These are phyloP conservation scores for Clonostachys rhizophaga DNA, from an alignment of 2,329 filamentous ascomycete genomes.

Conservation along the genomic window DNA sequence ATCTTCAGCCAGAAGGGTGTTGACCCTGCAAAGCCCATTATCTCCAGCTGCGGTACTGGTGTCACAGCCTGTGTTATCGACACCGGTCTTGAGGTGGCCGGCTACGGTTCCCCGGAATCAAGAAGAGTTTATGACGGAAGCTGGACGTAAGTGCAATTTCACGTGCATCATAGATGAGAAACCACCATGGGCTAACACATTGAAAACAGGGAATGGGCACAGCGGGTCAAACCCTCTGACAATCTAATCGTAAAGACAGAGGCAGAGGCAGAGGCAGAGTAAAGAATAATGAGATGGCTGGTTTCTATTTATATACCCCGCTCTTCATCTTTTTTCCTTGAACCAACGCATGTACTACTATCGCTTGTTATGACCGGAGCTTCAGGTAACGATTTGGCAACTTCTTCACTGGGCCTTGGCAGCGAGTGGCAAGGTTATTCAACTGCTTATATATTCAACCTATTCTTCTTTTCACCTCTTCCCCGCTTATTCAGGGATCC, in stretches of 20 bases:
- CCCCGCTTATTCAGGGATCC: too few species aligned
- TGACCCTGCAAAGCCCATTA: constrained; percentile 73
- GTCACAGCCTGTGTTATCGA: constrained; percentile 92
- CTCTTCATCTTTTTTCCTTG: too few species aligned
- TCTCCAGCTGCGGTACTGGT: constrained; percentile 87
- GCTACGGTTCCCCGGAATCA: constrained; percentile 61
- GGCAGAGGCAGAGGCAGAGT: constrained; percentile 7
- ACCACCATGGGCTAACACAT: constrained; percentile 15
- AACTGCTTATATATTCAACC: too few species aligned
- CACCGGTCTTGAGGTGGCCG: constrained; percentile 75
- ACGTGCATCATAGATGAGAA: not conserved
- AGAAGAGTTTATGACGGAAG: constrained; percentile 90
- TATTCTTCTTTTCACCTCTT: too few species aligned
- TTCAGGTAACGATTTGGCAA: too few species aligned
- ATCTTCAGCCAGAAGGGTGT: constrained; percentile 79
- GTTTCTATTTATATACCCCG: too few species aligned
- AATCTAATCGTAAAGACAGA: constrained; percentile 55
- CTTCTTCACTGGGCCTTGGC: too few species aligned
- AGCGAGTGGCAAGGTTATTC: too few species aligned
- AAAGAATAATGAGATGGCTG: not conserved
- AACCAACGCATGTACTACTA: too few species aligned
- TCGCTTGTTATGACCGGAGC: too few species aligned
- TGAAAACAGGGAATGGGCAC: constrained; percentile 57
- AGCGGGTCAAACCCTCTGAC: constrained; percentile 57
- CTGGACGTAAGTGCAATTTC: constrained; percentile 78